phyloP scores from a whole-genome alignment of 2,329 filamentous ascomycete species.

The Colletotrichum phormii region DNA sequence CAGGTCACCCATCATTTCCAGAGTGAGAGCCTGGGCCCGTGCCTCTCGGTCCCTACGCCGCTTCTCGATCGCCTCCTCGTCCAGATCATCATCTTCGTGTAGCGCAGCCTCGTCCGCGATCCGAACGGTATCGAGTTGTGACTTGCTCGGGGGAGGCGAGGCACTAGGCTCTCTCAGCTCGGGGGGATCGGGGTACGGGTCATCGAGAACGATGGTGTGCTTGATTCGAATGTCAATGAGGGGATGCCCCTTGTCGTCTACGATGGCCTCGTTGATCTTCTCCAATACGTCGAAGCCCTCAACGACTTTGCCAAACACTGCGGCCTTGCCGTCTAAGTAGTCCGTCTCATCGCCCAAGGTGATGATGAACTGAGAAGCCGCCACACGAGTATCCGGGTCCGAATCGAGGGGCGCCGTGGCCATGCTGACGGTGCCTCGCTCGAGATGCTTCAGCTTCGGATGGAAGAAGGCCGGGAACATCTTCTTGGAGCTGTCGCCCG shows the following conservation, averaged over 20 bases:
- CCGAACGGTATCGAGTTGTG: constrained; percentile 89
- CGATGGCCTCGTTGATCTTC: constrained; percentile 90
- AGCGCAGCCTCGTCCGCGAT: constrained; percentile 91
- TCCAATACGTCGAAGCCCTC: constrained; percentile 95
- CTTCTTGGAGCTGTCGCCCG: constrained; percentile 73
- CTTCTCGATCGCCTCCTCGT: constrained; percentile 85
- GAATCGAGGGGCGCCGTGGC: constrained; percentile 83
- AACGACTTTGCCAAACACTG: constrained; percentile 93
- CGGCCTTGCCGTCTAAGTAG: constrained; percentile 91
- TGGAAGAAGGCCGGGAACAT: constrained; percentile 88
- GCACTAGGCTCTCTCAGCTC: constrained; percentile 81
- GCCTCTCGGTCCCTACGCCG: constrained; percentile 89
- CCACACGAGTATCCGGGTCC: constrained; percentile 84
- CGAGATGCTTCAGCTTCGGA: constrained; percentile 87
- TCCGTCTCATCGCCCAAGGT: constrained; percentile 91
- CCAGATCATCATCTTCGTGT: constrained; percentile 75
- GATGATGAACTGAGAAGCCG: constrained; percentile 93
- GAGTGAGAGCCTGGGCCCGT: constrained; percentile 89
- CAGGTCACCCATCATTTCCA: constrained; percentile 98
- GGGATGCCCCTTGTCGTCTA: constrained; percentile 86
- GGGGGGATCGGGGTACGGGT: constrained; percentile 86
- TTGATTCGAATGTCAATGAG: constrained; percentile 95
- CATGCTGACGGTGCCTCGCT: constrained; percentile 96
- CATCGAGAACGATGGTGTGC: constrained; percentile 91
- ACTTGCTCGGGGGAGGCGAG: constrained; percentile 84